Base-by-base conservation (phyloP, 495 filamentous ascomycete genomes). In the Penicilliopsis zonata region DNA sequence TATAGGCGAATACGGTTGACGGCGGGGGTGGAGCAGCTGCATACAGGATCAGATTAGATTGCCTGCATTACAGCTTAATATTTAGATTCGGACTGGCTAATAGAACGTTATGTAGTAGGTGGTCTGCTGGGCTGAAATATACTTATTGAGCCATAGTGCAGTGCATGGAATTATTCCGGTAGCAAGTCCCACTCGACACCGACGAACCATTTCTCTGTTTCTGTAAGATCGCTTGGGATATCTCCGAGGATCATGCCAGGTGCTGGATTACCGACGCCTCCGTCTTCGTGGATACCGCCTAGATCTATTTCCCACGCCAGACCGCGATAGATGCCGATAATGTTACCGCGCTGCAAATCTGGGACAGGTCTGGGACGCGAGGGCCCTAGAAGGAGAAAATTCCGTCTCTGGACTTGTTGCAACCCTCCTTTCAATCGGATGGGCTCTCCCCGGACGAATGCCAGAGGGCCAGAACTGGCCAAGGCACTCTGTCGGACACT, bases 121-220 rank as follows among this genome's bases (percentile, higher is more conserved):
- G n/a, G n/a, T n/a, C n/a, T n/a, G n/a, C n/a, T n/a, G n/a, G n/a
- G n/a, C n/a, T n/a, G n/a, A n/a, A n/a, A n/a, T n/a, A n/a, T n/a
- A n/a, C n/a, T n/a, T n/a, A n/a, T n/a, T n/a, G n/a, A n/a, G n/a
- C n/a, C n/a, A n/a, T n/a, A 24, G 6, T 24, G 7, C 22, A 7
- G n/a, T 24, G 22, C 6, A 24, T 24, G 6, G 22, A 6, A 24
- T 24, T 24, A 24, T 24, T 24, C 13, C 25, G 28, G 15, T 13
- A 63, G 15, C 10, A 60, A 14, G 25, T 60, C 55, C 61, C 61
- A 65, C 34, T 65, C 57, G 46, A 59, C 53, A n/a, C 41, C 52
- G 18, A 65, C 47, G 8, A 54, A 40, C 59, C 61, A 23, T 23
- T 23, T 23, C 21, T 23, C 21, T 6, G 21, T 23, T 23, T 6